Evolutionary conservation across 2,329 filamentous ascomycete species (phyloP).

Genomic region (Colletotrichum sp.): DNA sequence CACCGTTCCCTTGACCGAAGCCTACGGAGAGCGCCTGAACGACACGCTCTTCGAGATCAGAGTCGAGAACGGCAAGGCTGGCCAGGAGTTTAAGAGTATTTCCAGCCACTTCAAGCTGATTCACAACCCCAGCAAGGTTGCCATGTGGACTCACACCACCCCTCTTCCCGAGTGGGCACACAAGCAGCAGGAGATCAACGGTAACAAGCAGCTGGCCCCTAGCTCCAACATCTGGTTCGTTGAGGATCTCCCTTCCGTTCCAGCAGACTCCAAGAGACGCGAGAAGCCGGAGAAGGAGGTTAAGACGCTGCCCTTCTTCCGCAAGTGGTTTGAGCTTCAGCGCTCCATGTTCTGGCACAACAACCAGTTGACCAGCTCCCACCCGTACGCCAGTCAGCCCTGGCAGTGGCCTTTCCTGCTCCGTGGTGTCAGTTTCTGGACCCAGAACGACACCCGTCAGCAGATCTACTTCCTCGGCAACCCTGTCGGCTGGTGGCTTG

Average conservation of each 20-base stretch:
- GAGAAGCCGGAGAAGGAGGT: constrained; percentile 78
- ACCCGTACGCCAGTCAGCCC: constrained; percentile 93
- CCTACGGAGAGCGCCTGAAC: constrained; percentile 75
- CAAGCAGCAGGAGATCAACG: constrained; percentile 98
- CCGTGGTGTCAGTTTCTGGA: constrained; percentile 99
- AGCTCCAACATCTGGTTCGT: constrained; percentile 94
- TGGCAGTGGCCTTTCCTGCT: constrained; percentile 98
- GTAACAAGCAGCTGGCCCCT: constrained; percentile 92
- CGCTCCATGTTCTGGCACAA: constrained; percentile 99
- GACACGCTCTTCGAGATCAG: constrained; percentile 94
- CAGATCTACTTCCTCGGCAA: constrained; percentile 99
- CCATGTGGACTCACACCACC: constrained; percentile 98
- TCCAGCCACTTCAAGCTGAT: constrained; percentile 95
- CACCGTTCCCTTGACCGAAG: constrained; percentile 75
- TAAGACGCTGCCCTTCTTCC: constrained; percentile 85
- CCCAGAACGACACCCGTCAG: constrained; percentile 89
- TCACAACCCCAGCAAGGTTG: constrained; percentile 92
- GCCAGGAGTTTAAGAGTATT: constrained; percentile 87
- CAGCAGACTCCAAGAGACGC: constrained; percentile 73
- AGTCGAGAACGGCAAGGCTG: constrained; percentile 82
- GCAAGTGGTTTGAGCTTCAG: constrained; percentile 96
- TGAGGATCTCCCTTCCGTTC: constrained; percentile 86
- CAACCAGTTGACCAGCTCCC: constrained; percentile 94
- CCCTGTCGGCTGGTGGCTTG: constrained; percentile 96
- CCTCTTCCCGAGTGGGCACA: constrained; percentile 97